Percentiles rank a stretch among this genome's conserved stretches.
Conservation (phyloP, 225 moss, liverwort and hornwort species). For the Neckera pumila region DNA sequence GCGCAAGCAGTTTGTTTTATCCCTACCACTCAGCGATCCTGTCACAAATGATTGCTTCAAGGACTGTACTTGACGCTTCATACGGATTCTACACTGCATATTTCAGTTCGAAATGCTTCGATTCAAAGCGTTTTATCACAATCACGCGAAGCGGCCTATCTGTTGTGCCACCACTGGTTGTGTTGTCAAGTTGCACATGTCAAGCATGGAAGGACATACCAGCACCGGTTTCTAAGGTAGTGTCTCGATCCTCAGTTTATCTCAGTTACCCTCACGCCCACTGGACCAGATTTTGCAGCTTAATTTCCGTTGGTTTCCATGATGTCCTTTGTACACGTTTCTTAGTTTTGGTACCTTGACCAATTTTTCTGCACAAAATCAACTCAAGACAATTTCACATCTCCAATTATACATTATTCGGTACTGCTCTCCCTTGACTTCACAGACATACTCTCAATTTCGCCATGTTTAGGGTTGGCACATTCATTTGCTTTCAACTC, state of each 20-base stretch:
- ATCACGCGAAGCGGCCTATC: too few species aligned
- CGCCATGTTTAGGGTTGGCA: rapidly evolving
- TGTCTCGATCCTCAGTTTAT: not conserved
- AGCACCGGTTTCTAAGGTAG: not conserved
- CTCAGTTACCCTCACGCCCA: not conserved
- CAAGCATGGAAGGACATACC: not conserved
- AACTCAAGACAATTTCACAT: not conserved
- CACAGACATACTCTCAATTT: not conserved
- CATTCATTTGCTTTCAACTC: too few species aligned
- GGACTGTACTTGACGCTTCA: not conserved
- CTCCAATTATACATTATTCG: too few species aligned
- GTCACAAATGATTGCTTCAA: not conserved
- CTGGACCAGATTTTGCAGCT: not conserved
- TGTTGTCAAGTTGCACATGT: not conserved
- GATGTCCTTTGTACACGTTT: not conserved
- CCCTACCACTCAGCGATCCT: not conserved
- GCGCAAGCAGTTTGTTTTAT: not conserved
- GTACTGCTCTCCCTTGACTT: too few species aligned
- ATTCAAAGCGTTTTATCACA: too few species aligned
- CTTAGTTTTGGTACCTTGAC: rapidly evolving
- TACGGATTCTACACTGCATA: not conserved
- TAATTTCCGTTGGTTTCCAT: rapidly evolving
- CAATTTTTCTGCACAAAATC: too few species aligned
- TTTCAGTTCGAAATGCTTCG: not conserved
- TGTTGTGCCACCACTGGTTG: not conserved